phyloP scores from a whole-genome alignment of 768 basidiomycete genomes.

The Hypholoma sublateritium region DNA sequence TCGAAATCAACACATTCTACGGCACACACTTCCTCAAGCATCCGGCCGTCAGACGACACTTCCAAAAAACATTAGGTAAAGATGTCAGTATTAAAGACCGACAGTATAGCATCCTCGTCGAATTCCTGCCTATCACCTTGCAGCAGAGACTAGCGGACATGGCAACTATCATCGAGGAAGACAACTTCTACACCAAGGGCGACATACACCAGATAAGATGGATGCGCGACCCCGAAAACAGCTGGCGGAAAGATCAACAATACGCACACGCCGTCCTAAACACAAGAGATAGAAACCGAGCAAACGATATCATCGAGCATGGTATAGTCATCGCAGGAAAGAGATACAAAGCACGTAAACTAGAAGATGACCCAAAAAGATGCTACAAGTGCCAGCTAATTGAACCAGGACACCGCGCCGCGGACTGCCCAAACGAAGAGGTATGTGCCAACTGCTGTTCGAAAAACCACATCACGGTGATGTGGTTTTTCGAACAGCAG shows the following conservation, averaged over 20 bases:
- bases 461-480: constrained; percentile 1
- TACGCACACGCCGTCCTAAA: constrained; percentile 8
- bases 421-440: background rate
- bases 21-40: background rate
- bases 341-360: constrained; percentile 2
- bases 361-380: constrained; percentile 9
- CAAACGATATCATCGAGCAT: constrained; percentile 3
- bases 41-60: background rate
- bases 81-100: constrained; percentile 1
- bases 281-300: background rate
- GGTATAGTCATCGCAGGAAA: constrained; percentile 8
- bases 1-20: background rate
- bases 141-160: background rate
- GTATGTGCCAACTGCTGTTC: constrained; percentile 12
- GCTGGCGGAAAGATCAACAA: constrained; percentile 5
- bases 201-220: constrained; percentile 3
- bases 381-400: constrained; percentile 13
- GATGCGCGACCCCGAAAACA: constrained; percentile 8
- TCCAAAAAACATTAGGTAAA: background rate
- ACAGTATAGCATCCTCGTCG: background rate
- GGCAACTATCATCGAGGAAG: background rate
- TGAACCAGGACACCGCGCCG: constrained; percentile 7
- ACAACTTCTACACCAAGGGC: background rate
- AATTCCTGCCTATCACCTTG: constrained; percentile 5
- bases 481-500: no score